A percentile compares a stretch with the other conserved stretches of the same genome.
Conservation (phyloP, 116 monocot genomes). For the Papilionanthe hybrid region DNA sequence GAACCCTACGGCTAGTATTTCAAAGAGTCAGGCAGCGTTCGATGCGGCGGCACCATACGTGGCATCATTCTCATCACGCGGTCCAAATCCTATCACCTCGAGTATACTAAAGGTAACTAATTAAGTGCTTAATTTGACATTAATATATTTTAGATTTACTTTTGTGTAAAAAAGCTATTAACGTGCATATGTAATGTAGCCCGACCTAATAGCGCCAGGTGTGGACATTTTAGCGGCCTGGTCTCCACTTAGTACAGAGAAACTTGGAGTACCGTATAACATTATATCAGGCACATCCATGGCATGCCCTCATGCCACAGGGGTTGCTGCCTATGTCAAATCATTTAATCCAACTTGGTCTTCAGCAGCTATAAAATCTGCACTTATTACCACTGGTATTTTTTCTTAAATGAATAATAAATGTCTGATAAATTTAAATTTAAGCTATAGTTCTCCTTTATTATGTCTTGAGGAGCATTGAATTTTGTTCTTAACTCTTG, state of each 20-base stretch:
- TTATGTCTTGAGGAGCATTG: neutral
- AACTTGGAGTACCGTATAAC: constrained; percentile 13
- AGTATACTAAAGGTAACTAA: constrained; percentile 26
- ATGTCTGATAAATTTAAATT: neutral
- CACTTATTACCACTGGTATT: constrained; percentile 27
- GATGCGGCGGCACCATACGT: constrained; percentile 19
- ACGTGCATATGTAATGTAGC: constrained; percentile 8
- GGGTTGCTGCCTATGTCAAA: constrained; percentile 21
- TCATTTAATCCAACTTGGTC: constrained; percentile 29
- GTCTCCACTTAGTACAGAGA: constrained; percentile 8
- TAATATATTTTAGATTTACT: neutral
- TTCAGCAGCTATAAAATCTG: constrained; percentile 25
- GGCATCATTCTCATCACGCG: constrained; percentile 28
- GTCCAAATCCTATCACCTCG: constrained; percentile 16
- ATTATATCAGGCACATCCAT: constrained; percentile 30
- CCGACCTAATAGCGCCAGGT: constrained; percentile 25
- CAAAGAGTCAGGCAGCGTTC: constrained; percentile 12
- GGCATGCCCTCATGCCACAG: constrained; percentile 28
- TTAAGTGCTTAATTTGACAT: neutral
- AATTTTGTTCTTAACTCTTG: neutral
- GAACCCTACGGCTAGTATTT: constrained; percentile 12
- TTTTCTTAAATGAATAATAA: neutral
- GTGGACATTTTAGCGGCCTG: constrained; percentile 30
- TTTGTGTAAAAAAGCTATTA: neutral
- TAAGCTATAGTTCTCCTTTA: neutral